Evolutionary conservation across 306 rosid species (phyloP), one percentile per base, ranked within the genome.

Genomic region (Vigna unguiculata): DNA sequence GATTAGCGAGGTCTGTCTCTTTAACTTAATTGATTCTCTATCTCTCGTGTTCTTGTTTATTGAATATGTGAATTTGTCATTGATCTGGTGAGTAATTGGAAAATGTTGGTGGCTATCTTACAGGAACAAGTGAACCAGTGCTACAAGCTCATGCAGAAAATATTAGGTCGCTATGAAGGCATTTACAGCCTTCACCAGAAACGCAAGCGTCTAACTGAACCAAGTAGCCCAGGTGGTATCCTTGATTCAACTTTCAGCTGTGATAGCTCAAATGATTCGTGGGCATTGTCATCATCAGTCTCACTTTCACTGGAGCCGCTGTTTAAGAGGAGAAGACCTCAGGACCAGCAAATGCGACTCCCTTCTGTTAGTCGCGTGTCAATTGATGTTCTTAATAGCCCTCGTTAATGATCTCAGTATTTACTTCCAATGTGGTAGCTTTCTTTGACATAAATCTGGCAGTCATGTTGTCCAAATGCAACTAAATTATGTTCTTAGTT

Each of bases 211-310:
- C 58, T 57, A 9, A 84, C 83, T 32, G 84, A 73, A 55, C 92
- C 89, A 0, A 57, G 91, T 64, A 94, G 95, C 81, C 97, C 97
- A 0, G 78, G 80, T 40, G 93, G 88, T 49, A 88, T 92, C 32
- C 87, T 85, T 12, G 96, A 90, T 68, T 87, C 88, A 43, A 86
- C 74, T 68, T 95, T 92, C 83, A 88, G 91, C 83, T 88, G 83
- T 78, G 96, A 95, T 49, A 87, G 86, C 66, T 90, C 97, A 5
- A 89, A 88, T 75, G 93, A 89, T 76, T 92, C 95, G 0, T 95
- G 96, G 93, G 58, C 86, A 16, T 34, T 62, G 52, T 74, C 83
- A 47, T 83, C 91, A 12, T 64, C 85, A 0, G 80, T 76, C 52
- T 82, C 91, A 12, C 75, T 64, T n/a, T 83, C 88, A 22, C 73